Percentiles rank a stretch among this genome's conserved stretches.
Conservation (phyloP, 805 yeast species). For the Candida suzukii region DNA sequence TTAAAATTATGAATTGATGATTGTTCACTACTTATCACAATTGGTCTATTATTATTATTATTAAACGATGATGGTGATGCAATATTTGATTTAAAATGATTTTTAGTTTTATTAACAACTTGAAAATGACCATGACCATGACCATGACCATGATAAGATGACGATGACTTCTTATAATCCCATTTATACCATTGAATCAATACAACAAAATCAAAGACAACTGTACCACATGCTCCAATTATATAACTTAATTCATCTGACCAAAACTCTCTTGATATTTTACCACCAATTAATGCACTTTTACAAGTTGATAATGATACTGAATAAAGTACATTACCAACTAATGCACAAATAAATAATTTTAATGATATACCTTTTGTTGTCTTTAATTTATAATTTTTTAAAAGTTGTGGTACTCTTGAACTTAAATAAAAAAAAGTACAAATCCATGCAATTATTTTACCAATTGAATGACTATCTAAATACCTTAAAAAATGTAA, state of each 20-base stretch:
- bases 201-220: constrained; percentile 37
- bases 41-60: no score
- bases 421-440: constrained; percentile 41
- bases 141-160: background rate
- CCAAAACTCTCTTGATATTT: constrained; percentile 32
- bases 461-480: constrained; percentile 15
- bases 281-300: constrained; percentile 28
- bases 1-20: background rate
- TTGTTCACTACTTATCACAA: background rate
- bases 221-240: constrained; percentile 47
- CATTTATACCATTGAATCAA: constrained; percentile 35
- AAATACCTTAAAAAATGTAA: constrained; percentile 10
- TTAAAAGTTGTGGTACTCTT: constrained; percentile 44
- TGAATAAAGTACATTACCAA: constrained; percentile 45
- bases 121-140: background rate
- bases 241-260: constrained; percentile 31
- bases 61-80: no score
- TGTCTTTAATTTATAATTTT: constrained; percentile 37
- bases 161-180: constrained; percentile 15
- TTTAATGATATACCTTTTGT: constrained; percentile 46
- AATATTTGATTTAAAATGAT: background rate
- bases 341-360: constrained; percentile 40
- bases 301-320: constrained; percentile 40
- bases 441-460: constrained; percentile 43
- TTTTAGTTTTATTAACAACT: background rate